Conservation (phyloP, 2,329 filamentous ascomycete genomes). For the Beauveria medogensis region DNA sequence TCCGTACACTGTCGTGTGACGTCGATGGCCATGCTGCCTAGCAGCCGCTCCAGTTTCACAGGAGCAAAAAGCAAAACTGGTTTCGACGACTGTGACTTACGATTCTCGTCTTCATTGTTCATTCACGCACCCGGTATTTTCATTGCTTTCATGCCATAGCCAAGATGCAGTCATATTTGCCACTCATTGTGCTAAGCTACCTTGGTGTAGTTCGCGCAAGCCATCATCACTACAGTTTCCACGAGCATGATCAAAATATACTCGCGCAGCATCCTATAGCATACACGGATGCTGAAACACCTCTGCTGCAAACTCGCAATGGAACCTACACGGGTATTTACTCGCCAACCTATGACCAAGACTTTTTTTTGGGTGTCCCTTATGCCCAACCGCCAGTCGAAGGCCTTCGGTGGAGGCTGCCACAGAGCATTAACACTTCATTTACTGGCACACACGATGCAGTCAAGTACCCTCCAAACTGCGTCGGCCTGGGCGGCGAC, state of each 20-base stretch:
- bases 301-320: not conserved
- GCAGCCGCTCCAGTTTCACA: not conserved
- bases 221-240: not conserved
- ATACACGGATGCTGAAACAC: not conserved
- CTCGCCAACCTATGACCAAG: conserved; percentile 26
- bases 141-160: not conserved
- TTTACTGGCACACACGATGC: not conserved
- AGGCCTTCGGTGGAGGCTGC: not conserved
- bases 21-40: not conserved
- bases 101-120: not conserved
- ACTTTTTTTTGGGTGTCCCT: conserved; percentile 44
- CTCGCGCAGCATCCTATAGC: not conserved
- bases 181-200: not conserved
- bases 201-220: not conserved
- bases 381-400: conserved; percentile 35
- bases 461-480: not conserved
- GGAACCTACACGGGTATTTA: conserved; percentile 31
- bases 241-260: not conserved
- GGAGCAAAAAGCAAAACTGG: not conserved
- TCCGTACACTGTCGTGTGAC: not conserved
- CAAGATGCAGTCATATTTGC: not conserved
- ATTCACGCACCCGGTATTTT: not conserved
- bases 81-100: not conserved
- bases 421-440: not conserved
- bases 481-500: not conserved